Percentiles rank a stretch among this genome's conserved stretches.
phyloP scores from a whole-genome alignment of 805 yeast species.

The Naumovozyma baii region DNA sequence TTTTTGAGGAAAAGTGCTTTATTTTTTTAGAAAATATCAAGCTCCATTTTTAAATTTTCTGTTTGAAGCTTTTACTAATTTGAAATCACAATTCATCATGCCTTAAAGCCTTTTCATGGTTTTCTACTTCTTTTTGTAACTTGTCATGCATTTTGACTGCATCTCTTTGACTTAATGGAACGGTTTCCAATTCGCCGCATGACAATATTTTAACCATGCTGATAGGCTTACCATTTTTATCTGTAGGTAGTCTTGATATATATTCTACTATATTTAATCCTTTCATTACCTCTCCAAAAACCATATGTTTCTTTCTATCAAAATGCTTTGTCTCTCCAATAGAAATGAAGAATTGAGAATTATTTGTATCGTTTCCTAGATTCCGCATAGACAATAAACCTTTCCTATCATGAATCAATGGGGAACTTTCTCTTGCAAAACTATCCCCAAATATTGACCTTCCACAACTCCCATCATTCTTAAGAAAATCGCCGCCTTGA shows the following conservation, averaged over 20 bases:
- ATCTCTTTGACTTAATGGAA: conserved; percentile 1
- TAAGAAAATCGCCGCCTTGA: conserved; percentile 89
- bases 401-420: conserved; percentile 62
- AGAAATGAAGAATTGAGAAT: conserved; percentile 90
- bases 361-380: conserved; percentile 94
- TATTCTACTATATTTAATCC: conserved; percentile 75
- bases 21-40: no score
- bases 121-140: conserved; percentile 2
- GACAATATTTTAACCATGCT: conserved; percentile 7
- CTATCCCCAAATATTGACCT: conserved; percentile 69
- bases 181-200: conserved; percentile 11
- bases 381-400: conserved; percentile 88
- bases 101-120: background rate
- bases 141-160: conserved; percentile 5
- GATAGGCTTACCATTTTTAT: conserved; percentile 7
- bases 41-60: no score
- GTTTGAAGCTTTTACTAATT: no score
- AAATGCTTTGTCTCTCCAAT: conserved; percentile 66
- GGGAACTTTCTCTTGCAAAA: conserved; percentile 62
- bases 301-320: conserved; percentile 80
- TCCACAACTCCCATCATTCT: conserved; percentile 92
- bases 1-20: no score
- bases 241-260: conserved; percentile 45
- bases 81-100: conserved; percentile 6
- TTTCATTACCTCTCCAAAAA: conserved; percentile 78